phyloP scores from a whole-genome alignment of 2,329 filamentous ascomycete species.

The Lomentospora prolificans region DNA sequence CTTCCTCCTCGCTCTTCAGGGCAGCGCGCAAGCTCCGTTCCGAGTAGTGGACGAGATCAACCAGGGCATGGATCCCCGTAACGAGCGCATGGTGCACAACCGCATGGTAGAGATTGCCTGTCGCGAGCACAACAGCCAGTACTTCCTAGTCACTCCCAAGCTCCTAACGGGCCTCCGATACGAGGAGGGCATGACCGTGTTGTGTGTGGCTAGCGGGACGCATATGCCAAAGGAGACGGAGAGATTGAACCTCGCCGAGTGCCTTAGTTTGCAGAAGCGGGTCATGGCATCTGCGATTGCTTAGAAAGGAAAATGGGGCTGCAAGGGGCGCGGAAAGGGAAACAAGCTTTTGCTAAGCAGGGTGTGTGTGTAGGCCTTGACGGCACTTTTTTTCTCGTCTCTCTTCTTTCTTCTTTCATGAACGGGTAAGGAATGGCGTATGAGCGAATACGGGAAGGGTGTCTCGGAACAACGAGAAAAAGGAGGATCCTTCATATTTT shows the following conservation, averaged over 20 bases:
- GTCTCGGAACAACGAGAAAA: neutral
- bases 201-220: conserved; percentile 89
- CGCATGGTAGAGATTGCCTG: conserved; percentile 98
- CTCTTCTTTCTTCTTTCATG: neutral
- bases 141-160: conserved; percentile 97
- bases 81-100: conserved; percentile 96
- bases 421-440: neutral
- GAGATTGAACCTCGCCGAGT: conserved; percentile 38
- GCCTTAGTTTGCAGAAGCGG: conserved; percentile 32
- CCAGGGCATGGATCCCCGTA: conserved; percentile 97
- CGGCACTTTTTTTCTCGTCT: neutral
- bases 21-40: conserved; percentile 88
- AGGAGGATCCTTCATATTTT: neutral
- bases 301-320: neutral
- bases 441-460: neutral
- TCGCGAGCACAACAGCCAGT: conserved; percentile 66
- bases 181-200: conserved; percentile 80
- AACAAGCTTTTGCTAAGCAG: neutral
- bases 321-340: conserved; percentile 14
- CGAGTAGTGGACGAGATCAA: conserved; percentile 99
- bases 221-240: conserved; percentile 47
- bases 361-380: neutral
- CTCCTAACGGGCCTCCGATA: conserved; percentile 78
- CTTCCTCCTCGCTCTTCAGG: conserved; percentile 96
- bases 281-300: conserved; percentile 19